Evolutionary conservation across 2,329 filamentous ascomycete species (phyloP).

Genomic region (Neofusicoccum sp.): DNA sequence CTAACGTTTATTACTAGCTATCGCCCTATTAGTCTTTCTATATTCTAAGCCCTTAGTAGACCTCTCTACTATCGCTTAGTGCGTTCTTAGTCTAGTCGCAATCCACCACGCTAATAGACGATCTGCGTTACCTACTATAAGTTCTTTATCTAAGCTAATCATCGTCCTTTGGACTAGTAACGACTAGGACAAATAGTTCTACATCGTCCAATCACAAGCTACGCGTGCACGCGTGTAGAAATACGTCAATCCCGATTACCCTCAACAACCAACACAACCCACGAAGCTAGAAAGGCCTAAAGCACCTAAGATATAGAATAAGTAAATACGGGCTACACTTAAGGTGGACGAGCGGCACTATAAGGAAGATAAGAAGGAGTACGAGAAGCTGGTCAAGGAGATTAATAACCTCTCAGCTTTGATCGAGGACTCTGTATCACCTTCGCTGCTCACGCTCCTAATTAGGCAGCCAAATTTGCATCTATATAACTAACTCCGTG

Average conservation of each 20-base stretch:
- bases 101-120: too few relatives aligned
- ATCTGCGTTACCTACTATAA: not conserved
- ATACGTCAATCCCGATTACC: not conserved
- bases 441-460: not conserved
- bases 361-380: not conserved
- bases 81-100: too few relatives aligned
- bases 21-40: too few relatives aligned
- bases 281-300: not conserved
- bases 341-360: not conserved
- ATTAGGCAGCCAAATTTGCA: not conserved
- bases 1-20: too few relatives aligned
- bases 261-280: not conserved
- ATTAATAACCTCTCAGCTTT: not conserved
- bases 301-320: too few relatives aligned
- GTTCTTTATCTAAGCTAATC: not conserved
- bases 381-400: not conserved
- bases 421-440: not conserved
- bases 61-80: too few relatives aligned
- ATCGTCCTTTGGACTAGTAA: not conserved
- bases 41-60: too few relatives aligned
- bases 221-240: not conserved
- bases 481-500: not conserved
- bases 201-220: not conserved
- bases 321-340: not conserved
- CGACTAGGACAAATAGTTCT: constrained; percentile 3